These are phyloP conservation scores for Mrakia blollopis DNA, from an alignment of 768 basidiomycete species.

Conservation along the genomic window DNA sequence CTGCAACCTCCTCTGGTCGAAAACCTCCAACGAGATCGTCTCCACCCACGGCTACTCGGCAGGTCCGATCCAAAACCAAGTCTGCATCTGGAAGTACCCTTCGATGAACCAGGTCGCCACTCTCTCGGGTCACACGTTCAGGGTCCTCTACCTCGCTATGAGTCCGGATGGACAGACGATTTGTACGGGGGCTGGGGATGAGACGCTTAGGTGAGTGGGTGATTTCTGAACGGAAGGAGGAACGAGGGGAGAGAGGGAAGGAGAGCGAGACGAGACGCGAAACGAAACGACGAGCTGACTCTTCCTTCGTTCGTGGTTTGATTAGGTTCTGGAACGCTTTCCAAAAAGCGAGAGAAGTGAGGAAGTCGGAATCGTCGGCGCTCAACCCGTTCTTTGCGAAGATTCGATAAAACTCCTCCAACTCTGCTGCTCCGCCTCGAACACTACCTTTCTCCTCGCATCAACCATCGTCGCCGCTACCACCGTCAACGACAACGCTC, in stretches of 20 bases:
- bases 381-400: constrained; percentile 31
- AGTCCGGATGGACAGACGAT: constrained; percentile 55
- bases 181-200: constrained; percentile 95
- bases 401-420: constrained; percentile 19
- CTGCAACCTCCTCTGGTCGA: constrained; percentile 94
- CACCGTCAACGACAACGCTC: no score
- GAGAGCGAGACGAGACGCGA: no score
- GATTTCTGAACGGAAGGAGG: neutral
- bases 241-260: neutral
- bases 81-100: constrained; percentile 70
- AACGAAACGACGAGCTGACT: neutral
- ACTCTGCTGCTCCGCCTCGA: no score
- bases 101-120: constrained; percentile 90
- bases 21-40: constrained; percentile 92
- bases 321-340: constrained; percentile 88
- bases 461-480: no score
- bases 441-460: no score
- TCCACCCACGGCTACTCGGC: constrained; percentile 96
- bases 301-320: neutral
- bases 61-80: constrained; percentile 86
- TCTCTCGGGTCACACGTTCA: constrained; percentile 87
- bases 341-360: constrained; percentile 46
- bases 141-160: constrained; percentile 56
- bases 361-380: constrained; percentile 24
- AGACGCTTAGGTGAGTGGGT: constrained; percentile 61